Evolutionary conservation across 805 yeast species (phyloP).

Genomic region (Candida peoriensis): DNA sequence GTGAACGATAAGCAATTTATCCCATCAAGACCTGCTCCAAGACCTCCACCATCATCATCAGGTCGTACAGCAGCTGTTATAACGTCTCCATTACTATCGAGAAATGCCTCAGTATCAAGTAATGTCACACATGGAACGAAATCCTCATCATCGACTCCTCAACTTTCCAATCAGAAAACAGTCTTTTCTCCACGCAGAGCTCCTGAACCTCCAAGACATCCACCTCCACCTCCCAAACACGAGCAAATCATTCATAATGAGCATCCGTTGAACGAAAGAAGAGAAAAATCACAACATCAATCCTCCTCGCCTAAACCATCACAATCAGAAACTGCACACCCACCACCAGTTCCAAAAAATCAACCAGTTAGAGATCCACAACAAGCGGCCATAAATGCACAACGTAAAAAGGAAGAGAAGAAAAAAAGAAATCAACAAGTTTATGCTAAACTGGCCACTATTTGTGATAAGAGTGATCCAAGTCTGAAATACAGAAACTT

Average conservation of each 20-base stretch:
- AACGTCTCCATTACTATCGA: slow-evolving; percentile 26
- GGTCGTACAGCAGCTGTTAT: slow-evolving; percentile 19
- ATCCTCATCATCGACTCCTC: slow-evolving; percentile 19
- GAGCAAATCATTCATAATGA: slow-evolving; percentile 4
- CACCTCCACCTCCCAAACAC: slow-evolving; percentile 24
- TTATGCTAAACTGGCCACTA: slow-evolving; percentile 61
- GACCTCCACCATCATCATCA: slow-evolving; percentile 37
- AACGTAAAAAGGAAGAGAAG: slow-evolving; percentile 74
- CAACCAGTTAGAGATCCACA: slow-evolving; percentile 41
- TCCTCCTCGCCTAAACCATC: neutral
- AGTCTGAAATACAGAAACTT: slow-evolving; percentile 59
- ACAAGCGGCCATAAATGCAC: slow-evolving; percentile 52
- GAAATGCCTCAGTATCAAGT: slow-evolving; percentile 15
- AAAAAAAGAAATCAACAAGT: slow-evolving; percentile 68
- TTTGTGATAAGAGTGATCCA: slow-evolving; percentile 87
- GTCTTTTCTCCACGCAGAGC: slow-evolving; percentile 21
- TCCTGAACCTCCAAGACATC: slow-evolving; percentile 23
- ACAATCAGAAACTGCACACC: neutral
- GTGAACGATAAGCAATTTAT: slow-evolving; percentile 41
- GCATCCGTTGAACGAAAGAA: slow-evolving; percentile 15
- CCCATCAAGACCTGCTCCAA: slow-evolving; percentile 67
- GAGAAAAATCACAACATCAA: slow-evolving; percentile 4
- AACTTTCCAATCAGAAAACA: slow-evolving; percentile 5
- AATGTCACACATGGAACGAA: slow-evolving; percentile 8
- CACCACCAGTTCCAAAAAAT: slow-evolving; percentile 27